Evolutionary conservation across 495 filamentous ascomycete species (phyloP).

Genomic region (Venustampulla echinocandica): DNA sequence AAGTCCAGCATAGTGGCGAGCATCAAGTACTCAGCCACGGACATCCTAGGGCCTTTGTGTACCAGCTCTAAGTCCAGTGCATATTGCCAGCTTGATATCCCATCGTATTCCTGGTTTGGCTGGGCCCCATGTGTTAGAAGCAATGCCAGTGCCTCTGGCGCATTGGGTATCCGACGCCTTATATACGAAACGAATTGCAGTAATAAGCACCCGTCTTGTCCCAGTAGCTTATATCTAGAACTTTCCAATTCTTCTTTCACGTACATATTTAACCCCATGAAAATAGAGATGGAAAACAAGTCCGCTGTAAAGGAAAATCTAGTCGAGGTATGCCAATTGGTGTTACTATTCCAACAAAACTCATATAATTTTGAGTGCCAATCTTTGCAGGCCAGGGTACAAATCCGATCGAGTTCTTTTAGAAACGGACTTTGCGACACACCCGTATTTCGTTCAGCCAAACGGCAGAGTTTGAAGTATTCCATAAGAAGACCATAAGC

Average conservation of each 20-base stretch:
- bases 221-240: slow-evolving; percentile 3
- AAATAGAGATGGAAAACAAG: slow-evolving; percentile 4
- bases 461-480: not conserved
- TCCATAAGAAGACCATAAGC: not conserved
- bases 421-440: slow-evolving; percentile 3
- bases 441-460: not conserved
- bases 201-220: not conserved
- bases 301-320: too few species aligned
- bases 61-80: not conserved
- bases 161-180: slow-evolving; percentile 3
- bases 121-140: slow-evolving; percentile 3
- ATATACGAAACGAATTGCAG: slow-evolving; percentile 5
- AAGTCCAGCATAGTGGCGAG: slow-evolving; percentile 2
- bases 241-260: slow-evolving; percentile 5
- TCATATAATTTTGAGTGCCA: slow-evolving; percentile 5
- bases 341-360: slow-evolving; percentile 3
- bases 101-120: slow-evolving; percentile 6
- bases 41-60: not conserved
- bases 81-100: slow-evolving; percentile 6
- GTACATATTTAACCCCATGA: slow-evolving; percentile 4
- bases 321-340: slow-evolving; percentile 5
- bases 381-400: not conserved
- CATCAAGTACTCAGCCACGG: slow-evolving; percentile 1
- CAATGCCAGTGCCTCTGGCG: not conserved
- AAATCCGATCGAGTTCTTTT: slow-evolving; percentile 4